Evolutionary conservation across 148 eudicot species (phyloP).

Genomic region (Silene conica): DNA sequence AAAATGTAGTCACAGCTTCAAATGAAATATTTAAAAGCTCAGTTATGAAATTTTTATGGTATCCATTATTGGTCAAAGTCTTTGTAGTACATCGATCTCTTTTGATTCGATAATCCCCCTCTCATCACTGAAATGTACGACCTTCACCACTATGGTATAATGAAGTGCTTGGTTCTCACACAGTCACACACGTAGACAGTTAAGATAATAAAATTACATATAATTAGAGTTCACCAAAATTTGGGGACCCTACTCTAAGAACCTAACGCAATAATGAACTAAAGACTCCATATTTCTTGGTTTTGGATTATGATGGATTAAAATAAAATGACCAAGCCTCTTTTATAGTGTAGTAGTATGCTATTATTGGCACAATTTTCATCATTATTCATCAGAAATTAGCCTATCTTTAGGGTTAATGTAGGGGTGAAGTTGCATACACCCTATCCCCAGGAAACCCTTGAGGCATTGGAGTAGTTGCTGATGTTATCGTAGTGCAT

Average conservation of each 20-base stretch:
- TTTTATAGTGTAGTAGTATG: no score
- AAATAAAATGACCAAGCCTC: no score
- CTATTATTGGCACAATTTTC: not conserved
- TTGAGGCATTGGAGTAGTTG: not conserved
- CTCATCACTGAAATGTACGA: not conserved
- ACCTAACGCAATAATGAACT: not conserved
- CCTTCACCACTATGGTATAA: not conserved
- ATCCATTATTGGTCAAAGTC: not conserved
- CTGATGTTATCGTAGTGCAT: not conserved
- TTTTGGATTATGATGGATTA: no score
- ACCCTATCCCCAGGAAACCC: not conserved
- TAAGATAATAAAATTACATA: not conserved
- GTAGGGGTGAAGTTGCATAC: not conserved
- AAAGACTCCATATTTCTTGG: not conserved
- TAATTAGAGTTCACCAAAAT: not conserved
- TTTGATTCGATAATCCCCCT: not conserved
- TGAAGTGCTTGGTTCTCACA: not conserved
- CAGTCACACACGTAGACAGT: not conserved
- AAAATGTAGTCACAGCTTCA: not conserved
- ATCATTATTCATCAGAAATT: not conserved
- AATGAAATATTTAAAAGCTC: not conserved
- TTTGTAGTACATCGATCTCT: not conserved
- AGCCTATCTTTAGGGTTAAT: not conserved
- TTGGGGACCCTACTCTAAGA: not conserved
- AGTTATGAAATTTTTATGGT: not conserved